Evolutionary conservation across 2,329 filamentous ascomycete species (phyloP).

Genomic region (Xylaria sp.): DNA sequence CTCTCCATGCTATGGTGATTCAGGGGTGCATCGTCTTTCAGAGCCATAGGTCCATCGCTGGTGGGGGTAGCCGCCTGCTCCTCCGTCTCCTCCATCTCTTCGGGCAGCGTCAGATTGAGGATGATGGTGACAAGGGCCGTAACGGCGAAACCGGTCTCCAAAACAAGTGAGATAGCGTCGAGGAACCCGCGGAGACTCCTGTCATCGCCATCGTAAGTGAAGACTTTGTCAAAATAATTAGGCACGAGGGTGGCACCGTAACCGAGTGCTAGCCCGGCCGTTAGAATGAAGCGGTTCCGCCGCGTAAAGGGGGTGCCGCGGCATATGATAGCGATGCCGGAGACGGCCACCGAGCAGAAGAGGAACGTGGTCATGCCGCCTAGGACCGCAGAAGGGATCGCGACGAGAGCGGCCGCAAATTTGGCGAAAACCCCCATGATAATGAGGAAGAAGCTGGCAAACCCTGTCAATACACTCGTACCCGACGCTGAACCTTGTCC

Average conservation of each 20-base stretch:
- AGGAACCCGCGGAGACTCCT: constrained; percentile 72
- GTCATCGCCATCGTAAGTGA: constrained; percentile 74
- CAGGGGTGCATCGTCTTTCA: constrained; percentile 16
- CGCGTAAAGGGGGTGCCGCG: constrained; percentile 74
- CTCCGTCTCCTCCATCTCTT: constrained; percentile 67
- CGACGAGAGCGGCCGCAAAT: constrained; percentile 78
- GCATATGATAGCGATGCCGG: constrained; percentile 76
- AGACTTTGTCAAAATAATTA: constrained; percentile 71
- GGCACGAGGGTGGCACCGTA: constrained; percentile 72
- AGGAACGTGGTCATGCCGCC: constrained; percentile 82
- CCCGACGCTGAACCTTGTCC: not conserved
- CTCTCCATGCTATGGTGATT: constrained; percentile 20
- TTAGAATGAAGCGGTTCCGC: constrained; percentile 81
- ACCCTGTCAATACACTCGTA: not conserved
- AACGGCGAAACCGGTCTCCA: constrained; percentile 77
- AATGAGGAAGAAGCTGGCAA: constrained; percentile 68
- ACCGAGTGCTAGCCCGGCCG: constrained; percentile 73
- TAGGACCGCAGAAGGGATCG: constrained; percentile 71
- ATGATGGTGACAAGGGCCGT: constrained; percentile 75
- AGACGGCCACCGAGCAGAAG: constrained; percentile 77
- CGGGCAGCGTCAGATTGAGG: constrained; percentile 73
- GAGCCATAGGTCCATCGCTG: constrained; percentile 3
- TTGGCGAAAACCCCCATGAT: constrained; percentile 85
- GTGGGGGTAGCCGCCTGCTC: constrained; percentile 28
- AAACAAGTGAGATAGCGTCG: constrained; percentile 73